Evolutionary conservation across 2,329 filamentous ascomycete species (phyloP), one percentile per base, ranked within the genome.

Genomic region (Beauveria sp.): DNA sequence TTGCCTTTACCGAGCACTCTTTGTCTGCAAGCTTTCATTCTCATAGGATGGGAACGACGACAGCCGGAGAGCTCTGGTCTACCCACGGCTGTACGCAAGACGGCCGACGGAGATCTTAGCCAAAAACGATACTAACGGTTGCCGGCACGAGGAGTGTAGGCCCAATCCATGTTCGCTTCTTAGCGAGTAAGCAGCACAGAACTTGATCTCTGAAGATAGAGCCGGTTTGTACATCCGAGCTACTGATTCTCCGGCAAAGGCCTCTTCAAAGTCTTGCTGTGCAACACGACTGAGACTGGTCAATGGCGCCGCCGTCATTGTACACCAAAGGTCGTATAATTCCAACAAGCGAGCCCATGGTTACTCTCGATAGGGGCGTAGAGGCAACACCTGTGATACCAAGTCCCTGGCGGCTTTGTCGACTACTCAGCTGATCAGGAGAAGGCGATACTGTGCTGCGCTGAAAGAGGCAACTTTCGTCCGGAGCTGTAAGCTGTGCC

Each of bases 341-440:
- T 50, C 42, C 45, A 58, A 54, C 49, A 54, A 60, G 58, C 58
- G 58, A 60, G 43, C 10, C 49, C 46, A 47, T 40, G 24, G 28
- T 28, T 28, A 26, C 58, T 18, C 20, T 20, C 40, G n/a, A 24
- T 20, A 26, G 20, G 18, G 22, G 45, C 8, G 12, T 18, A 26
- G n/a, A 38, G 26, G 28, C 28, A 2, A 8, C 26, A 45, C 28
- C 16, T 22, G 57, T 59, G 28, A 47, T 16, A 60, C 58, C 28
- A 40, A 8, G 20, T 47, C 2, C 12, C 58, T 40, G 42, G 40
- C 16, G 28, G 49, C 40, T 47, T 24, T 24, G 5, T 52, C 49
- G 38, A 42, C 47, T 51, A 22, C 56, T 12, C 24, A 51, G 56
- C 46, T 58, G 55, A 43, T 38, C 34, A 16, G 43, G 9, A 43